Evolutionary conservation across 371 early-diverging fungal species (phyloP).

Genomic region (Mucor piriformis): DNA sequence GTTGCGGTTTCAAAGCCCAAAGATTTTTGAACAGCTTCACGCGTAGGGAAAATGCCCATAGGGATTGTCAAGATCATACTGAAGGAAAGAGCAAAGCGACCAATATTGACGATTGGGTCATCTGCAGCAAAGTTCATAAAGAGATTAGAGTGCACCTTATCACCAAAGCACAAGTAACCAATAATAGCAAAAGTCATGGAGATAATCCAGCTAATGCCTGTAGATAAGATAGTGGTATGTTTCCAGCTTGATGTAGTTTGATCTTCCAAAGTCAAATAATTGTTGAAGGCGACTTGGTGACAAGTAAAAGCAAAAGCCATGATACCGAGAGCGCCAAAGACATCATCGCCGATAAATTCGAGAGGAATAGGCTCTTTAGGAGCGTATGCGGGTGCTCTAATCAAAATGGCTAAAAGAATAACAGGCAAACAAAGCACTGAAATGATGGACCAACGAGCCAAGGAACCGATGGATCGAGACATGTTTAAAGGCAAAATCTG

Average conservation of each 20-base stretch:
- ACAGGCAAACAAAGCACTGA: slow-evolving; percentile 58
- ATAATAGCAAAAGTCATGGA: slow-evolving; percentile 61
- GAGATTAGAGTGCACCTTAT: slow-evolving; percentile 55
- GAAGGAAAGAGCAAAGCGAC: slow-evolving; percentile 56
- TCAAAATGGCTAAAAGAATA: slow-evolving; percentile 51
- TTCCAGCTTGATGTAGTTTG: slow-evolving; percentile 54
- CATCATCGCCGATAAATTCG: slow-evolving; percentile 51
- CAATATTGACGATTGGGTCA: slow-evolving; percentile 57
- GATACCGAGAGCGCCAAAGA: slow-evolving; percentile 62
- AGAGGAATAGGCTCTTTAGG: slow-evolving; percentile 44
- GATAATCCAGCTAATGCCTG: slow-evolving; percentile 48
- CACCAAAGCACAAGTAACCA: slow-evolving; percentile 61
- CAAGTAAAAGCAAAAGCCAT: slow-evolving; percentile 69
- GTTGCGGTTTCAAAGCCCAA: slow-evolving; percentile 51
- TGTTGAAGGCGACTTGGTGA: slow-evolving; percentile 62
- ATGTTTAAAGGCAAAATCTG: slow-evolving; percentile 58
- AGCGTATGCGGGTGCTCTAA: slow-evolving; percentile 56
- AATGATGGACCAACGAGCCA: slow-evolving; percentile 60
- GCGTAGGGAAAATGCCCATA: slow-evolving; percentile 57
- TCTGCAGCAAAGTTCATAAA: slow-evolving; percentile 60
- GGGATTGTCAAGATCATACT: slow-evolving; percentile 62
- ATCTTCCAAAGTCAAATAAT: slow-evolving; percentile 49
- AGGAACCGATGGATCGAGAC: slow-evolving; percentile 60
- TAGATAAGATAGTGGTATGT: slow-evolving; percentile 48
- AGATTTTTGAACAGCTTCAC: slow-evolving; percentile 56